Evolutionary conservation across 1,284 basidiomycete species (phyloP).

Genomic region (Ustilago loliicola): DNA sequence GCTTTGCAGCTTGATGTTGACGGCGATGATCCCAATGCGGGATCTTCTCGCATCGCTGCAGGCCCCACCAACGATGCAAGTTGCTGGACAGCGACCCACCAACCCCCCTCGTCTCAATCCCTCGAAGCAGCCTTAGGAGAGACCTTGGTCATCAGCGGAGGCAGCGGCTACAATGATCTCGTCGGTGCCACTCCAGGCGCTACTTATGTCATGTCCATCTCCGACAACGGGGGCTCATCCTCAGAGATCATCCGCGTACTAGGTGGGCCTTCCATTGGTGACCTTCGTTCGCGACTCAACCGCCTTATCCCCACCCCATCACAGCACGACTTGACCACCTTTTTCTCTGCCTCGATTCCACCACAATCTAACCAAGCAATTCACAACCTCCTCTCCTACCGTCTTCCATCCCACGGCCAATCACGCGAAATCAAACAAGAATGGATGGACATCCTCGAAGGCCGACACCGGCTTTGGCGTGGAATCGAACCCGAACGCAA

Average conservation of each 20-base stretch:
- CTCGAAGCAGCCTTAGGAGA: constrained; percentile 36
- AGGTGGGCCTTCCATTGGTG: constrained; percentile 67
- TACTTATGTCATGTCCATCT: constrained; percentile 73
- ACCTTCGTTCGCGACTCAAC: constrained; percentile 81
- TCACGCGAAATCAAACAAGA: constrained; percentile 85
- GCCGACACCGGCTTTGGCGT: constrained; percentile 83
- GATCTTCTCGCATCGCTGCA: not conserved
- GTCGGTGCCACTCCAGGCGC: constrained; percentile 73
- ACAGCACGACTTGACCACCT: constrained; percentile 68
- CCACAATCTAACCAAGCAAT: constrained; percentile 74
- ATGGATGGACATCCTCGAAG: constrained; percentile 94
- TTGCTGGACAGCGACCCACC: not conserved
- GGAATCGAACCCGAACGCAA: constrained; percentile 92
- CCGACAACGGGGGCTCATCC: constrained; percentile 77
- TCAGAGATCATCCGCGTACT: constrained; percentile 63
- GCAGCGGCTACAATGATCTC: constrained; percentile 74
- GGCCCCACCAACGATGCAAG: constrained; percentile 2
- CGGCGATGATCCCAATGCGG: not conserved
- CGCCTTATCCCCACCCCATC: constrained; percentile 80
- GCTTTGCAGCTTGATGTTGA: not conserved
- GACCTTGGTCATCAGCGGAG: constrained; percentile 73
- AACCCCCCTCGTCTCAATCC: not conserved
- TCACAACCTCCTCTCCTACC: constrained; percentile 81
- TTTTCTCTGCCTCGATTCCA: constrained; percentile 70
- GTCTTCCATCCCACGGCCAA: constrained; percentile 78